Conservation (phyloP, 2,329 filamentous ascomycete genomes). For the Arthrobotrys entomopaga region DNA sequence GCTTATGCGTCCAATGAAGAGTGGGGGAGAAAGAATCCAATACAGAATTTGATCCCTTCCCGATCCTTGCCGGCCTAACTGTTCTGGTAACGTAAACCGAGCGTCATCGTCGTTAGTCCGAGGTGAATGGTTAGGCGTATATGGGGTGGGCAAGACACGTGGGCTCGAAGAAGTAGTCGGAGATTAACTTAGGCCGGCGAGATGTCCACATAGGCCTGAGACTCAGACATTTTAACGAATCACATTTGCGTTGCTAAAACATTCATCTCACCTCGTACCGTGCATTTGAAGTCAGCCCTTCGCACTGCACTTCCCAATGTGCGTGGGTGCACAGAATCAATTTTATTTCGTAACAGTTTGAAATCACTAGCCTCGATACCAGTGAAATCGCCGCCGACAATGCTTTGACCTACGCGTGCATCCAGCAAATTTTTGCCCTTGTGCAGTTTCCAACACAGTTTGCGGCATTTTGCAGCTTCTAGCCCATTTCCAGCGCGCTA, state of each 20-base stretch:
- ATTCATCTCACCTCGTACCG: not conserved
- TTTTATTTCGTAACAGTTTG: too few species aligned
- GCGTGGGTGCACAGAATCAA: too few species aligned
- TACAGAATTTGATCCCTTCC: not conserved
- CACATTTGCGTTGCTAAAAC: not conserved
- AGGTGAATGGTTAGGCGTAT: not conserved
- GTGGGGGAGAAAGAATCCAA: slow-evolving; percentile 3
- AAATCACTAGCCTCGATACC: too few species aligned
- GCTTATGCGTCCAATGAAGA: slow-evolving; percentile 7
- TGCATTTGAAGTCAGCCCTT: too few species aligned
- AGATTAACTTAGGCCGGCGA: slow-evolving; percentile 7
- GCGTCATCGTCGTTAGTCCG: not conserved
- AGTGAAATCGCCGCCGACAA: too few species aligned
- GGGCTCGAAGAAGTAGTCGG: slow-evolving; percentile 9
- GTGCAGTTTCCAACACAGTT: too few species aligned
- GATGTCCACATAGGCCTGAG: slow-evolving; percentile 1
- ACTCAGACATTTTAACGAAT: slow-evolving; percentile 8
- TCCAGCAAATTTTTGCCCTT: too few species aligned
- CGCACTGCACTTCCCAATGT: too few species aligned
- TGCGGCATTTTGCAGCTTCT: too few species aligned
- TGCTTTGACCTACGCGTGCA: too few species aligned
- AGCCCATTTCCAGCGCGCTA: too few species aligned
- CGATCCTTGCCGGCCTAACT: not conserved
- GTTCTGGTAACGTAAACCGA: not conserved
- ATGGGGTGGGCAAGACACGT: slow-evolving; percentile 7